These are phyloP conservation scores for Glutinoglossum americanum DNA, from an alignment of 495 filamentous ascomycete species.

Conservation along the genomic window DNA sequence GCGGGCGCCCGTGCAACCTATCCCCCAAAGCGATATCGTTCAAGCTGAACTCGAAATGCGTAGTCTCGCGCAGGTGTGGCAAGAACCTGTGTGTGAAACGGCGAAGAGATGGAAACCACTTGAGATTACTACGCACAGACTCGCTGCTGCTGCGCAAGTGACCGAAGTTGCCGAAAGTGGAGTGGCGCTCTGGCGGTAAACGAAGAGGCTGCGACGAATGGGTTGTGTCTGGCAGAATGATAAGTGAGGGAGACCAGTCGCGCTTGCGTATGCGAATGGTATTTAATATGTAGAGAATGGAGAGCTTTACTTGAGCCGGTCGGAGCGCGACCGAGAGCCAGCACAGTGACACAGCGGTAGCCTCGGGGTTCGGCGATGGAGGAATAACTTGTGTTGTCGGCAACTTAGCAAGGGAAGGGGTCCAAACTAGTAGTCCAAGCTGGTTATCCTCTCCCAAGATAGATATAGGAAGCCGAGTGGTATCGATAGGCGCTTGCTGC, in stretches of 20 bases:
- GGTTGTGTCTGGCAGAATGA: background rate
- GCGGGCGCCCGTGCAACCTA: background rate
- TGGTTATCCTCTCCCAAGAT: too few species aligned
- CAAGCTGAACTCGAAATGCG: background rate
- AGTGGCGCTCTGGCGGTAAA: background rate
- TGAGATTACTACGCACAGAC: background rate
- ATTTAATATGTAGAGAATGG: background rate
- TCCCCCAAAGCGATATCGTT: background rate
- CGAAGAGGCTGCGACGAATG: background rate
- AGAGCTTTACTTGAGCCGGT: background rate
- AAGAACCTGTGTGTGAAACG: background rate
- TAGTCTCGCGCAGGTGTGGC: background rate
- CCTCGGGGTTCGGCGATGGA: slow-evolving; percentile 1
- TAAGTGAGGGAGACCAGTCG: background rate
- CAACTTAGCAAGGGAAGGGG: background rate
- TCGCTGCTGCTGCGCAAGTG: background rate
- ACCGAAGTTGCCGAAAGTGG: background rate
- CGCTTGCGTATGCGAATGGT: background rate
- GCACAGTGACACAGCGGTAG: background rate
- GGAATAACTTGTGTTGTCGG: background rate
- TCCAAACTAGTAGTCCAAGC: too few species aligned
- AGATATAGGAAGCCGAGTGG: background rate
- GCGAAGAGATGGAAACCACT: background rate
- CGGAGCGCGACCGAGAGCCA: background rate
- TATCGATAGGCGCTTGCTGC: background rate